A percentile compares a stretch with the other conserved stretches of the same genome.
These are phyloP conservation scores for Fusarium coffeatum DNA, from an alignment of 2,329 filamentous ascomycete species.

Conservation along the genomic window DNA sequence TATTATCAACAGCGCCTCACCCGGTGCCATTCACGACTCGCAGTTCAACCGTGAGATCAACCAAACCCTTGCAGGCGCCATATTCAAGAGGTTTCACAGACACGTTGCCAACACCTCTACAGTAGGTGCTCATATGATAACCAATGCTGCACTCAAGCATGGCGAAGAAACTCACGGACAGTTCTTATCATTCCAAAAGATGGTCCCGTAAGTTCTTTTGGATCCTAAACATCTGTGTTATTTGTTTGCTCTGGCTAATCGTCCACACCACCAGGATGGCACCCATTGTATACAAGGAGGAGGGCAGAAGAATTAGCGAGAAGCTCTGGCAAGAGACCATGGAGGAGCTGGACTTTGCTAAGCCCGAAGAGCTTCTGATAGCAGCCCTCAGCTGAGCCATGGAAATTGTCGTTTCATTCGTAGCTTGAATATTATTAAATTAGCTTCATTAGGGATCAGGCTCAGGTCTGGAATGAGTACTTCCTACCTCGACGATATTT, in stretches of 20 bases:
- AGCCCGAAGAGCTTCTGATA: neutral
- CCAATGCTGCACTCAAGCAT: conserved; percentile 31
- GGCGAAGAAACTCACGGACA: conserved; percentile 1
- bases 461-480: too few relatives aligned
- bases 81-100: neutral
- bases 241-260: too few relatives aligned
- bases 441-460: too few relatives aligned
- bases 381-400: neutral
- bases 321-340: neutral
- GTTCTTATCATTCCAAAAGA: neutral
- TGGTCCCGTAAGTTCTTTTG: neutral
- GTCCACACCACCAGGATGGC: neutral
- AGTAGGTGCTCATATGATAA: neutral
- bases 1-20: neutral
- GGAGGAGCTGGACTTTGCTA: neutral
- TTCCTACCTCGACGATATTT: too few relatives aligned
- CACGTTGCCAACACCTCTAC: neutral
- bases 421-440: neutral
- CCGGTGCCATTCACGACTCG: conserved; percentile 11
- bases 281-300: neutral
- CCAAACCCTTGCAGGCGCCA: conserved; percentile 13
- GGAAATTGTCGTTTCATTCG: rapidly evolving
- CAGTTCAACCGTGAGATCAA: neutral
- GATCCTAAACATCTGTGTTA: too few relatives aligned
- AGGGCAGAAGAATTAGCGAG: neutral